phyloP scores from a whole-genome alignment of 139 green algal species.

The Pseudopediastrum boryanum region DNA sequence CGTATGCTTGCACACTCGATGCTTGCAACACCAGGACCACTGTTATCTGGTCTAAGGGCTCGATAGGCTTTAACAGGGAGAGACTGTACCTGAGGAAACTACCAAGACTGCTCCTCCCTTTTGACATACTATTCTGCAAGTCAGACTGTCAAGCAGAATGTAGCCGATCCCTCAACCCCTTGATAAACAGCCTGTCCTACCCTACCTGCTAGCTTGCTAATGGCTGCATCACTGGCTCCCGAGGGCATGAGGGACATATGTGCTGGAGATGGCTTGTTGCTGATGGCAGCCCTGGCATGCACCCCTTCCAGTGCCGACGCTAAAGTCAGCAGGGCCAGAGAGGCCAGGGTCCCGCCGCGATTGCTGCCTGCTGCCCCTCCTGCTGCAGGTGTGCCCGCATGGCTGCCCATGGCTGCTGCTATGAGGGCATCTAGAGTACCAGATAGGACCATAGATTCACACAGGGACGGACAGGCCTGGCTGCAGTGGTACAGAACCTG shows the following conservation, averaged over 20 bases:
- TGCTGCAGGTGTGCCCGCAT: too few relatives aligned
- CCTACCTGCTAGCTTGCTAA: constrained; percentile 45
- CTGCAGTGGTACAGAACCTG: constrained; percentile 53
- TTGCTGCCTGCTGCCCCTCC: not conserved
- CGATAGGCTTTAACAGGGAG: too few relatives aligned
- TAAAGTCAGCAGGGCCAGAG: constrained; percentile 57
- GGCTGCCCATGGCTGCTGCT: not conserved
- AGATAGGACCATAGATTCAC: constrained; percentile 47
- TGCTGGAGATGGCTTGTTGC: constrained; percentile 28
- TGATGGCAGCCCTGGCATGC: not conserved
- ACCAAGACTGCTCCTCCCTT: too few relatives aligned
- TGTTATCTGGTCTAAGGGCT: too few relatives aligned
- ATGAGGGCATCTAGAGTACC: constrained; percentile 50
- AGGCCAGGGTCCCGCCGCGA: constrained; percentile 22
- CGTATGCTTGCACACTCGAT: too few relatives aligned
- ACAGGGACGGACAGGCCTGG: constrained; percentile 43
- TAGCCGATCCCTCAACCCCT: not conserved
- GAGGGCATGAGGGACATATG: constrained; percentile 33
- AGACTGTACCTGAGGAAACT: too few relatives aligned
- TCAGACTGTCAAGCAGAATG: too few relatives aligned
- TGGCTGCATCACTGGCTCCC: constrained; percentile 42
- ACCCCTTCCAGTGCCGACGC: constrained; percentile 46
- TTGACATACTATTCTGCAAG: too few relatives aligned
- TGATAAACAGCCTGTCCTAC: not conserved
- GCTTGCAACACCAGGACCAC: too few relatives aligned